These are phyloP conservation scores for Penicillium subrubescens DNA, from an alignment of 495 filamentous ascomycete species.

Conservation along the genomic window DNA sequence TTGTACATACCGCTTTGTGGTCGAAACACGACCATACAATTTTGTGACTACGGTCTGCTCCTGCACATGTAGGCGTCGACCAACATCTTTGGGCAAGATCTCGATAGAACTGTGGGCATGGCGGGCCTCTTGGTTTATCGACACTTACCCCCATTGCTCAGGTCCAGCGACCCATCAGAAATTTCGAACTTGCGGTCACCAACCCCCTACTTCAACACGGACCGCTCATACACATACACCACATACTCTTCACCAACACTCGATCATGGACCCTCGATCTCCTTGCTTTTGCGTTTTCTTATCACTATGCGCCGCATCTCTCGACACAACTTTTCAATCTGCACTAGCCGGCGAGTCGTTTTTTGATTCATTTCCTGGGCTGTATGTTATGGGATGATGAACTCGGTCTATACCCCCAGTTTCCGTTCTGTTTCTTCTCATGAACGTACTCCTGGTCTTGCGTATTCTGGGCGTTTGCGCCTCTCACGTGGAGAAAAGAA, in stretches of 20 bases:
- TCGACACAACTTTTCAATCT: not conserved
- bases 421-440: constrained; percentile 25
- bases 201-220: not conserved
- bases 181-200: not conserved
- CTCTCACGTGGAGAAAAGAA: constrained; percentile 14
- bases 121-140: constrained; percentile 3
- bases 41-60: not conserved
- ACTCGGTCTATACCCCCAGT: constrained; percentile 40
- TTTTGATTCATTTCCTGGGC: constrained; percentile 24
- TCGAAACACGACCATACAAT: constrained; percentile 1
- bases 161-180: not conserved
- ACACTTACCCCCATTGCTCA: not conserved
- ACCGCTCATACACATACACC: not conserved
- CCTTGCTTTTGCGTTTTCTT: not conserved
- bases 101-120: constrained; percentile 4
- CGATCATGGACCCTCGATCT: not conserved
- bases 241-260: not conserved
- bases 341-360: not conserved
- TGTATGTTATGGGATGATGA: constrained; percentile 36
- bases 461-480: not conserved
- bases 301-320: not conserved
- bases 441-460: constrained; percentile 27
- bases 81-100: not conserved
- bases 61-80: constrained; percentile 5
- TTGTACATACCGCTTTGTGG: constrained; percentile 23